phyloP scores from a whole-genome alignment of 176 grass and related monocot species.

The Aegilops tauschii region DNA sequence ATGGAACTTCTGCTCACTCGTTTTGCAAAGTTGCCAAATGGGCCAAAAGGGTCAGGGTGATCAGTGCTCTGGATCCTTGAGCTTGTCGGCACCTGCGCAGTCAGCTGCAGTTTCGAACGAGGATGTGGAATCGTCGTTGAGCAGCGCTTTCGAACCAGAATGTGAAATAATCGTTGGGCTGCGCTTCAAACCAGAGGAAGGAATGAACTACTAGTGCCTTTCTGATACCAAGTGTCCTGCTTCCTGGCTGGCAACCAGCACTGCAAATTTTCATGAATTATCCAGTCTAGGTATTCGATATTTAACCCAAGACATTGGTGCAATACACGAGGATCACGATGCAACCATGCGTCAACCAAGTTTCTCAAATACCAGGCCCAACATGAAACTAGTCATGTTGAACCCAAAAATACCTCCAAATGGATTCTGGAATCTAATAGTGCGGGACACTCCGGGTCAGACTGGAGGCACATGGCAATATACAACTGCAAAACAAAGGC shows the following conservation, averaged over 20 bases:
- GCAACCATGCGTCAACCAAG: background rate
- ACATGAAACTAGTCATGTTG: background rate
- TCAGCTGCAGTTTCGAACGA: no score
- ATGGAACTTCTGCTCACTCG: no score
- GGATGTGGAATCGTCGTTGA: no score
- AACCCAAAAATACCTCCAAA: background rate
- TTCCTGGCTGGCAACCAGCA: background rate
- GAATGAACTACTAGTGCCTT: background rate
- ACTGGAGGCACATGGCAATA: conserved; percentile 13
- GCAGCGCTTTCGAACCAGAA: no score
- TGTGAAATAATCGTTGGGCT: no score
- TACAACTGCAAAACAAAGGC: conserved; percentile 20
- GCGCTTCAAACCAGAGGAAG: no score
- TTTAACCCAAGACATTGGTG: background rate
- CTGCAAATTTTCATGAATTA: background rate
- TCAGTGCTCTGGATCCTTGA: no score
- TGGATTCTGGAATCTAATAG: conserved; percentile 21
- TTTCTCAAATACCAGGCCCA: background rate
- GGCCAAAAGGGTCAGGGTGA: no score
- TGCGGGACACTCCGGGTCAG: background rate
- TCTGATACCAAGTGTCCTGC: background rate
- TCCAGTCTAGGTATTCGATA: background rate
- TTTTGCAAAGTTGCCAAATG: no score
- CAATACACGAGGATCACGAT: conserved; percentile 4
- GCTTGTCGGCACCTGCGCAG: no score